phyloP scores from a whole-genome alignment of 768 basidiomycete genomes.

The Lentinula lateritia region DNA sequence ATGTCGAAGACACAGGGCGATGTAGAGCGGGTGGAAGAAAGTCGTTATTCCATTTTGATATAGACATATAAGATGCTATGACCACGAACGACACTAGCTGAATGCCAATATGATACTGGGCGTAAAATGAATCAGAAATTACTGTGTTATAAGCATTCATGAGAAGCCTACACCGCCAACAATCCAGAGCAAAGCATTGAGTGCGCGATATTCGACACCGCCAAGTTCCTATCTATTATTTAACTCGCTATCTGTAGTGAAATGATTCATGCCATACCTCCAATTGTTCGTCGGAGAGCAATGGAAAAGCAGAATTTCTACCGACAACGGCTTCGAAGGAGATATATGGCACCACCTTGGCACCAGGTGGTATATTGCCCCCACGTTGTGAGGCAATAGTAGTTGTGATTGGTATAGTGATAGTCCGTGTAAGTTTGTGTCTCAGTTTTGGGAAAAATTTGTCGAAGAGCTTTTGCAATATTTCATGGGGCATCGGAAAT shows the following conservation, averaged over 20 bases:
- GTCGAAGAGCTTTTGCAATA: slow-evolving; percentile 44
- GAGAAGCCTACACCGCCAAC: slow-evolving; percentile 57
- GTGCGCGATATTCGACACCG: slow-evolving; percentile 86
- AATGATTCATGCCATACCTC: slow-evolving; percentile 29
- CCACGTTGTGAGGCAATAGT: slow-evolving; percentile 46
- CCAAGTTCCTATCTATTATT: slow-evolving; percentile 55
- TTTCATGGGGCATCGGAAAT: slow-evolving; percentile 64
- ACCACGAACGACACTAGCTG: slow-evolving; percentile 70
- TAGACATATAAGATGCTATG: slow-evolving; percentile 76
- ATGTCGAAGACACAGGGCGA: slow-evolving; percentile 51
- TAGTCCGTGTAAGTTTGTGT: slow-evolving; percentile 53
- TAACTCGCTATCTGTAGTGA: neutral
- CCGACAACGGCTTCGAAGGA: slow-evolving; percentile 84
- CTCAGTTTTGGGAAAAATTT: slow-evolving; percentile 61
- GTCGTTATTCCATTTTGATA: slow-evolving; percentile 48
- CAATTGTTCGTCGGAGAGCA: slow-evolving; percentile 71
- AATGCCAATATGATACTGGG: slow-evolving; percentile 70
- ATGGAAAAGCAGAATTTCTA: slow-evolving; percentile 68
- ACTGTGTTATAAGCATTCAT: neutral
- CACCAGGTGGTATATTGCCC: slow-evolving; percentile 31
- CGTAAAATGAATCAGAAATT: neutral
- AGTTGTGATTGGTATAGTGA: slow-evolving; percentile 71
- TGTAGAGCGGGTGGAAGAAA: slow-evolving; percentile 59
- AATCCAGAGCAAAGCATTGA: slow-evolving; percentile 79
- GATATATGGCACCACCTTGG: slow-evolving; percentile 68